Evolutionary conservation across 2,329 filamentous ascomycete species (phyloP), one percentile per base, ranked within the genome.

Genomic region (Claviceps arundinis): DNA sequence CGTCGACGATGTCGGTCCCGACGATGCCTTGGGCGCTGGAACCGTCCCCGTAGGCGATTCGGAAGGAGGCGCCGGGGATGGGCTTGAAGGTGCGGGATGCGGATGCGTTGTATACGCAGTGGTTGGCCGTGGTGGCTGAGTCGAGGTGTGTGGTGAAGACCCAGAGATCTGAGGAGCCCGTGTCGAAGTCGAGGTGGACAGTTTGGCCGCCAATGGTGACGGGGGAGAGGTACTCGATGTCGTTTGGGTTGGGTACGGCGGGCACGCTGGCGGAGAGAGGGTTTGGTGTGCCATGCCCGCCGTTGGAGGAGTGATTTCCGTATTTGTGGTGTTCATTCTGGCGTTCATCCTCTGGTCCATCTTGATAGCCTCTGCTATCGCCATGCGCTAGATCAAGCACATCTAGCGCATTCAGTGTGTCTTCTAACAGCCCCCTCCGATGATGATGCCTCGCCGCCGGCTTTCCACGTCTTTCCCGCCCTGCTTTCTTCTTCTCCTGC

Each of bases 11-110:
- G 55, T 75, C 73, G 11, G 58, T 62, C 62, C 70, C 74, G 14
- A 75, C 71, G 34, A 67, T 61, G 14, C 73, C 73, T 42, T 60
- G 62, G 5, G 70, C 71, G 13, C 60, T 62, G 58, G 68, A 72
- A 8, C 66, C 64, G 52, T 75, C 72, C 24, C 71, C 72, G 53
- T 75, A 75, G 1, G 57, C 57, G 53, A 75, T 74, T 26, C 59
- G 56, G 72, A 72, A 75, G 3, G 61, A 59, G n/a, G 61, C 59
- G 2, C 70, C 70, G 1, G 57, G 52, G 30, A 73, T 55, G 55
- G 63, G 58, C 55, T 65, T 56, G n/a, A 72, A 63, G 2, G 69
- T 68, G 14, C 61, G 64, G 53, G 69, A 72, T 47, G 64, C 59
- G 41, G 52, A 56, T 1, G 71, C 67, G 43, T 69, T 59, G 58